These are phyloP conservation scores for Spergularia bocconei DNA, from an alignment of 148 eudicot species.

Conservation along the genomic window DNA sequence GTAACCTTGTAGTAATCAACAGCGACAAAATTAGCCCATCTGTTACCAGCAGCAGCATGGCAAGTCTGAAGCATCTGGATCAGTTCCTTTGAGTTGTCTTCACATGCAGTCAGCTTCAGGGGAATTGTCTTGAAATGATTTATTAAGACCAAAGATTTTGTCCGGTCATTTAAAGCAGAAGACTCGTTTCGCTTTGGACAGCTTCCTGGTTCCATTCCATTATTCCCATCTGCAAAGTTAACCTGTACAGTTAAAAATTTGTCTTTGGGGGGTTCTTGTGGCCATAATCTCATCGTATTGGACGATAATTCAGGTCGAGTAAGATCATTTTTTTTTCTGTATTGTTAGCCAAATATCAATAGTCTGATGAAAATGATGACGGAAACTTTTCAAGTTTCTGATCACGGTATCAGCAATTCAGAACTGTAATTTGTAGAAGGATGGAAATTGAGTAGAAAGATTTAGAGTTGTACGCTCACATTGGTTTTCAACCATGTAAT, in stretches of 20 bases:
- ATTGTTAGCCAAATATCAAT: too few species aligned
- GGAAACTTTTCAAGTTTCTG: too few species aligned
- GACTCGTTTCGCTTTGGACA: slow-evolving; percentile 37
- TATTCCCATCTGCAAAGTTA: slow-evolving; percentile 26
- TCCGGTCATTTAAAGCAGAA: slow-evolving; percentile 20
- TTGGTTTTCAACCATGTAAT: slow-evolving; percentile 40
- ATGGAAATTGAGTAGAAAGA: not conserved
- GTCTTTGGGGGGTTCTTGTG: too few species aligned
- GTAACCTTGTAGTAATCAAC: slow-evolving; percentile 38
- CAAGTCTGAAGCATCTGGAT: slow-evolving; percentile 30
- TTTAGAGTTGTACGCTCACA: slow-evolving; percentile 15
- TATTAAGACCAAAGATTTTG: slow-evolving; percentile 33
- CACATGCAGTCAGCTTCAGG: slow-evolving; percentile 22
- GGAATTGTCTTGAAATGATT: slow-evolving; percentile 36
- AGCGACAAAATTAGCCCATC: slow-evolving; percentile 44
- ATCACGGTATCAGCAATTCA: not conserved
- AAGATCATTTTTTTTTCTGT: too few species aligned
- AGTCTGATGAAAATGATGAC: too few species aligned
- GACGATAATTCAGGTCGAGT: too few species aligned
- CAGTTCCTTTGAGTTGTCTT: slow-evolving; percentile 29
- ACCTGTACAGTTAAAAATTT: too few species aligned
- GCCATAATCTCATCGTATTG: too few species aligned
- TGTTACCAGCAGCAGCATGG: slow-evolving; percentile 27
- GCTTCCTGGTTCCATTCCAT: slow-evolving; percentile 31
- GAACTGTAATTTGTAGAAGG: not conserved